Base-by-base conservation (phyloP, 108 stramenopile genomes). In the Cyclotella sp. region DNA sequence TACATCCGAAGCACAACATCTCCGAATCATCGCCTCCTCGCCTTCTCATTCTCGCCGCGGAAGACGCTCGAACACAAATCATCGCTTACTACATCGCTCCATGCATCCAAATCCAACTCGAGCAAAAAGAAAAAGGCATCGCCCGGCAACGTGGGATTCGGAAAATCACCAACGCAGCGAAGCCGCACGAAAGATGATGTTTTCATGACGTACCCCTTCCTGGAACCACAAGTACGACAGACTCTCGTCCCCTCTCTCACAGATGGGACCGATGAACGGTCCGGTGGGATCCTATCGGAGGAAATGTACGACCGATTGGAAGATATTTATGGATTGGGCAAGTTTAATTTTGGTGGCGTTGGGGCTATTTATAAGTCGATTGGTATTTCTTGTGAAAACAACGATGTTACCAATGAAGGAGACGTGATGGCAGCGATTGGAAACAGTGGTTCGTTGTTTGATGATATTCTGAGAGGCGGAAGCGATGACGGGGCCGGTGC, bases 241-340 rank as follows among this genome's bases (percentile, higher is more conserved):
- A 91, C 93, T 16, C 76, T 95, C 51, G 58, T 90, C 22, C 83
- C 85, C 12, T 69, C 85, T 39, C 77, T 82, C 0, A 66, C 1
- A 0, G 78, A 84, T 21, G 60, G n/a, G 11, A 39, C 43, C 10
- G 21, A 76, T n/a, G 57, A 73, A 57, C 59, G 81, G 0, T 27
- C 39, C 21, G 72, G 72, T 2, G 79, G 79, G 40, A 58, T 57
- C 1, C 63, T 95, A 24, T 73, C 89, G 4, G 73, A 64, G 41
- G 93, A 95, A 78, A 83, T 95, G 39, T 95, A 92, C 75, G 86
- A 95, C 68, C 87, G 93, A 44, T 61, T 95, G 69, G 87, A 85
- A 26, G 87, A 90, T 28, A 95, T 95, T 59, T 95, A 95, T 78
- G 93, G 93, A 47, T 89, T 95, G 68, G 69, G 63, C 11, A 72